Conservation (phyloP, 768 basidiomycete species). For the Clitopilus hobsonii region DNA sequence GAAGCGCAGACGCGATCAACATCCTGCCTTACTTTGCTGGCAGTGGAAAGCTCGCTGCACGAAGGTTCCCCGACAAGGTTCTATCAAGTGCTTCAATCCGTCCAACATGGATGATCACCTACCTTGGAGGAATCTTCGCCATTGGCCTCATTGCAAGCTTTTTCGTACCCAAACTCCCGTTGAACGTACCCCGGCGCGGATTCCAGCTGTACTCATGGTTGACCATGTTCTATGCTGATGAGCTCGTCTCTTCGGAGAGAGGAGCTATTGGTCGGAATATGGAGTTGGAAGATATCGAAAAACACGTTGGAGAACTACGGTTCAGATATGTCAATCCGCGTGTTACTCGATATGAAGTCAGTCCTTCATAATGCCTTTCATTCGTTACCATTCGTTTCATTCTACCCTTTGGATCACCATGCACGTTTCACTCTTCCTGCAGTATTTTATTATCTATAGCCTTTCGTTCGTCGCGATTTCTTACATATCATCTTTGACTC, state of each 20-base stretch:
- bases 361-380: not conserved
- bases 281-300: constrained; percentile 23
- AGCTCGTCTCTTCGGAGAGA: constrained; percentile 12
- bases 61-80: constrained; percentile 26
- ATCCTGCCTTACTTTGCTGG: constrained; percentile 39
- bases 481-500: no score
- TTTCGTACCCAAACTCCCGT: constrained; percentile 22
- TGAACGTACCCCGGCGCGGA: constrained; percentile 23
- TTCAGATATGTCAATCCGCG: constrained; percentile 18
- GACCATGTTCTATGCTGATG: constrained; percentile 24
- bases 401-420: not conserved
- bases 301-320: constrained; percentile 21
- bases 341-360: not conserved
- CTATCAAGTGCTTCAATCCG: constrained; percentile 21
- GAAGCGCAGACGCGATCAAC: constrained; percentile 33
- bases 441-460: no score
- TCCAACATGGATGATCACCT: constrained; percentile 16
- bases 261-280: constrained; percentile 18
- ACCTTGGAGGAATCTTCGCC: constrained; percentile 18
- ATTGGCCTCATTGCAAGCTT: constrained; percentile 27
- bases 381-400: not conserved
- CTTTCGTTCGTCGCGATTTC: no score
- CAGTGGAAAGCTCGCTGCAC: constrained; percentile 27
- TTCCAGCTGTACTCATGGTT: constrained; percentile 26
- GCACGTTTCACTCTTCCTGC: no score